A percentile compares a stretch with the other conserved stretches of the same genome.
Evolutionary conservation across 179 eudicot species (phyloP).

Genomic region (Silene vulgaris): DNA sequence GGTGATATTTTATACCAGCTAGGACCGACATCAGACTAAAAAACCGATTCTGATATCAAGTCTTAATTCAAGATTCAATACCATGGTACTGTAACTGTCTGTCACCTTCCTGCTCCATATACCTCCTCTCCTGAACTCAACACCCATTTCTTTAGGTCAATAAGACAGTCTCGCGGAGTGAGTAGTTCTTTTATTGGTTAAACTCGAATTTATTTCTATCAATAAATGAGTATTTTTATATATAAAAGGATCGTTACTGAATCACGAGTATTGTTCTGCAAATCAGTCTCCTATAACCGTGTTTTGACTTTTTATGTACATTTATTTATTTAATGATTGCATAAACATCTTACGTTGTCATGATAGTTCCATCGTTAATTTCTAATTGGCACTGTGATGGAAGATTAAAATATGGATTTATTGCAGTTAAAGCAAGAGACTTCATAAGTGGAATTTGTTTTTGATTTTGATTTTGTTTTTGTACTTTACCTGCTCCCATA

Average conservation of each 20-base stretch:
- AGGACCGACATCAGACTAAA: background rate
- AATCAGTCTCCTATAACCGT: background rate
- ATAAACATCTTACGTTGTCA: background rate
- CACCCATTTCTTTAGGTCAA: too few species aligned
- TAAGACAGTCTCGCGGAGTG: too few species aligned
- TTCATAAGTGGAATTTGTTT: background rate
- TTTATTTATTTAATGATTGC: background rate
- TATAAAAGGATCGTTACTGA: too few species aligned
- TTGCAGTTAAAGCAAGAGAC: slow-evolving; percentile 11
- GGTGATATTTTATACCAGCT: background rate
- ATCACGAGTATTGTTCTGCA: background rate
- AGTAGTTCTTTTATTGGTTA: too few species aligned
- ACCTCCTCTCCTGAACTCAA: background rate
- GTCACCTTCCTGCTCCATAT: background rate
- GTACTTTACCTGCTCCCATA: slow-evolving; percentile 7
- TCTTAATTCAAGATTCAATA: background rate
- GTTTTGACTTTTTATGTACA: slow-evolving; percentile 20
- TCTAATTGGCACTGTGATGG: background rate
- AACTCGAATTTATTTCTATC: background rate
- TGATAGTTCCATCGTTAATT: background rate
- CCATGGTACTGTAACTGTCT: background rate
- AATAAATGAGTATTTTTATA: too few species aligned
- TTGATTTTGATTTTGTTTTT: too few species aligned
- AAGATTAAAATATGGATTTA: background rate
- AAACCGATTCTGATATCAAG: background rate